Evolutionary conservation across 2,329 filamentous ascomycete species (phyloP).

Genomic region (Colletotrichum sp.): DNA sequence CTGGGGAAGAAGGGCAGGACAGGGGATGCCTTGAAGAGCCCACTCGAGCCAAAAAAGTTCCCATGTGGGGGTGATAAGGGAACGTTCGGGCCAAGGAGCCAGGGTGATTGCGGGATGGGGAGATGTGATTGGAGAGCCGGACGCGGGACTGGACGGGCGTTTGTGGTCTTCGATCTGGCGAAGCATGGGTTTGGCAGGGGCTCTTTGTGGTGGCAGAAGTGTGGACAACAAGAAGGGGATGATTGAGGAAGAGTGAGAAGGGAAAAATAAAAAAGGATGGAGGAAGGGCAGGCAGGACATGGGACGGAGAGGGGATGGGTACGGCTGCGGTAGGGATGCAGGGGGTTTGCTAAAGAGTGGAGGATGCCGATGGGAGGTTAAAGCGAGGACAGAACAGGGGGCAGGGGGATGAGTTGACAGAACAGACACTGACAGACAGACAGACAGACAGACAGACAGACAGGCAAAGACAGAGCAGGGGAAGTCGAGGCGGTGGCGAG

Average conservation of each 20-base stretch:
- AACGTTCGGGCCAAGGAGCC: neutral
- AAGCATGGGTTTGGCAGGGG: neutral
- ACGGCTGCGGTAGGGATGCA: neutral
- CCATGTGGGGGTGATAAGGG: conserved; percentile 20
- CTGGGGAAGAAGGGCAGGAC: conserved; percentile 1
- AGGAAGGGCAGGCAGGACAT: neutral
- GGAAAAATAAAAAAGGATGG: neutral
- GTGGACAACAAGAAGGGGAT: neutral
- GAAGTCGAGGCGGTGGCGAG: conserved; percentile 4
- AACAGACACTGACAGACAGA: neutral
- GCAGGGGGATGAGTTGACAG: neutral
- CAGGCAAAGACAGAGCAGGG: neutral
- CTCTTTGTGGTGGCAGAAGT: neutral
- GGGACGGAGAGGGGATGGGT: neutral
- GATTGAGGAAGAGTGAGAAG: neutral
- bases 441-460: neutral
- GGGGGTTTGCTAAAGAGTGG: neutral
- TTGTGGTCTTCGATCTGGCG: conserved; percentile 19
- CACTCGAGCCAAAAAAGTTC: conserved; percentile 20
- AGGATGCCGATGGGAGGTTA: neutral
- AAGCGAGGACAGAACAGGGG: neutral
- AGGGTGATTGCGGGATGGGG: neutral
- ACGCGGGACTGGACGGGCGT: conserved; percentile 13
- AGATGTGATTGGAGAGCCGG: neutral
- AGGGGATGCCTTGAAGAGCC: neutral